These are phyloP conservation scores for Spathaspora arborariae DNA, from an alignment of 805 yeast species.

Conservation along the genomic window DNA sequence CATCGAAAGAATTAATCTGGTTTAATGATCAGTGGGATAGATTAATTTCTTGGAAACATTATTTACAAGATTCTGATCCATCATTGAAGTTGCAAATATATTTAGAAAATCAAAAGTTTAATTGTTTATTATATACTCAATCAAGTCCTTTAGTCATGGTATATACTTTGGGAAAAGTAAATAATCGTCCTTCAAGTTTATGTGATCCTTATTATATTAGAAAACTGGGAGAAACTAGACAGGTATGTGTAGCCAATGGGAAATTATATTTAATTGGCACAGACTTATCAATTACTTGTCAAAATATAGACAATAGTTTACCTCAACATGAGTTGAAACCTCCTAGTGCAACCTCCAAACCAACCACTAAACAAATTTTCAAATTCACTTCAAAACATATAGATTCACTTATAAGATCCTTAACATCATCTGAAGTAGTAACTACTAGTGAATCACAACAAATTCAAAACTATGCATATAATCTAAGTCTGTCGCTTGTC, in stretches of 20 bases:
- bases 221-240: neutral
- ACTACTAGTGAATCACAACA: neutral
- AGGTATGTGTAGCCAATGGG: neutral
- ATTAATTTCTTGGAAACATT: slow-evolving; percentile 72
- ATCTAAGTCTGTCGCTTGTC: slow-evolving; percentile 20
- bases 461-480: slow-evolving; percentile 27
- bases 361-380: neutral
- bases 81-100: slow-evolving; percentile 41
- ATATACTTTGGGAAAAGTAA: slow-evolving; percentile 27
- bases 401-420: neutral
- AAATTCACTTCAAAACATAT: neutral
- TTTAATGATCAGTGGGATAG: slow-evolving; percentile 43
- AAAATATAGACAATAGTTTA: neutral
- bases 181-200: slow-evolving; percentile 25
- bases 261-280: neutral
- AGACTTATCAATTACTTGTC: neutral
- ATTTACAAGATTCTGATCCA: slow-evolving; percentile 50
- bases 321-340: too few relatives aligned
- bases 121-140: slow-evolving; percentile 26
- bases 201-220: slow-evolving; percentile 25
- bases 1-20: slow-evolving; percentile 65
- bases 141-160: slow-evolving; percentile 26
- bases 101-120: slow-evolving; percentile 13
- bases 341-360: neutral
- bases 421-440: neutral